phyloP scores from a whole-genome alignment of 225 moss, liverwort and hornwort species.

The Pseudoscleropodium purum region DNA sequence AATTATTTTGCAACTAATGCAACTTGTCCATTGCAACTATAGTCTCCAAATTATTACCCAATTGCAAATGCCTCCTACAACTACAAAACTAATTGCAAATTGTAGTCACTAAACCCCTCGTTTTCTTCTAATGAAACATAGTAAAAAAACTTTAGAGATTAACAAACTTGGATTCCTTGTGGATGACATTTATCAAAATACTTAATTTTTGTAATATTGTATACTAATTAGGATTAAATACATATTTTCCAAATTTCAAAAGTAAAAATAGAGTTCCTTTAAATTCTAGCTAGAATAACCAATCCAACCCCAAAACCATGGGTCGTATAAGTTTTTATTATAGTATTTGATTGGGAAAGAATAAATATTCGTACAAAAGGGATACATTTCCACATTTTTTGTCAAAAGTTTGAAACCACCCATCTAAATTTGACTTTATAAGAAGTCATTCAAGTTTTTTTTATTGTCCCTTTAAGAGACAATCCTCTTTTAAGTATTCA shows the following conservation, averaged over 20 bases:
- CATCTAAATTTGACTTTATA: neutral
- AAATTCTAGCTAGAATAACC: neutral
- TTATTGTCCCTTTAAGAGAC: neutral
- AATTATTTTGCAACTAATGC: too few relatives aligned
- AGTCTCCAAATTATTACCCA: too few relatives aligned
- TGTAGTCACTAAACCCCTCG: too few relatives aligned
- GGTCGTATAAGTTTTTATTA: neutral
- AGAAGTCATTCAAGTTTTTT: neutral
- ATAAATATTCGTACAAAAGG: neutral
- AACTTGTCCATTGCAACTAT: too few relatives aligned
- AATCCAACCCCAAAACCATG: rapidly evolving
- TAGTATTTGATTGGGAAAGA: neutral
- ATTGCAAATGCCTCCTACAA: too few relatives aligned
- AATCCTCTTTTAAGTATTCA: neutral
- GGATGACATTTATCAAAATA: neutral
- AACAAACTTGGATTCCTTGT: neutral
- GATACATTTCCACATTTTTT: neutral
- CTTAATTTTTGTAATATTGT: too few relatives aligned
- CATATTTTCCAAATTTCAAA: neutral
- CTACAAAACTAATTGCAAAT: too few relatives aligned
- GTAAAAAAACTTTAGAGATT: too few relatives aligned
- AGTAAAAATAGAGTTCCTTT: neutral
- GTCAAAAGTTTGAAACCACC: neutral
- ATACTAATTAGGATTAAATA: too few relatives aligned
- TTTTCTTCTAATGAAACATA: too few relatives aligned